Evolutionary conservation across 192 early-diverging fungal species (phyloP), one percentile per base, ranked within the genome.

Genomic region (Umbelopsis sp.): DNA sequence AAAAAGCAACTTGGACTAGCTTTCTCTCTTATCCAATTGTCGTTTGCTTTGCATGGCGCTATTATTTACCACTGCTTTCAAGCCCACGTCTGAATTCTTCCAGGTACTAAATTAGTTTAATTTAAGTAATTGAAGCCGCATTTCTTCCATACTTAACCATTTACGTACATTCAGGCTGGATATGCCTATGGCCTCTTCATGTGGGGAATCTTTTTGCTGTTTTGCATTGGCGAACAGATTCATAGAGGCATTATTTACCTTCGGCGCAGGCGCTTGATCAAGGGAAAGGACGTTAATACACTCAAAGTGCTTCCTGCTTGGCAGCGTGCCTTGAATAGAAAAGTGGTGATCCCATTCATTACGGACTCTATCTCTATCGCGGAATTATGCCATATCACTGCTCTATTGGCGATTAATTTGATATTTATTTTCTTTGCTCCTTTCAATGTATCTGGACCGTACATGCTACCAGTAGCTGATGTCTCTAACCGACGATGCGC

Each of bases 121-220:
- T 62, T 62, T 62, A 29, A 32, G 29, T n/a, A 62, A 14, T 34
- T 29, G 31, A 62, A 34, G 12, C 16, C 1, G 2, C 34, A 14
- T 11, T 17, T 29, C 16, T 4, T 53, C 8, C 52, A 22, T 29
- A 29, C 20, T 62, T 17, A 62, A 4, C 56, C 6, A 29, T 32
- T 34, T 20, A 12, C 29, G 7, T 62, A 16, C 26, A 62, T 34
- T 16, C 31, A 62, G 56, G 49, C 65, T 1, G 69, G 65, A 5
- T 74, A 71, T 31, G n/a, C 53, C 1, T 79, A 79, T 65, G 73
- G 70, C 10, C n/a, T 74, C n/a, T 70, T 79, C 34, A 71, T 68
- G 2, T 79, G 77, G 77, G 70, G 70, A 17, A 31, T 74, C 20
- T 74, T 74, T 41, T 25, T 72, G 11, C 17, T 79, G 5, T 74